These are phyloP conservation scores for Herpetomonas muscarum DNA, from an alignment of 208 protist species.

Conservation along the genomic window DNA sequence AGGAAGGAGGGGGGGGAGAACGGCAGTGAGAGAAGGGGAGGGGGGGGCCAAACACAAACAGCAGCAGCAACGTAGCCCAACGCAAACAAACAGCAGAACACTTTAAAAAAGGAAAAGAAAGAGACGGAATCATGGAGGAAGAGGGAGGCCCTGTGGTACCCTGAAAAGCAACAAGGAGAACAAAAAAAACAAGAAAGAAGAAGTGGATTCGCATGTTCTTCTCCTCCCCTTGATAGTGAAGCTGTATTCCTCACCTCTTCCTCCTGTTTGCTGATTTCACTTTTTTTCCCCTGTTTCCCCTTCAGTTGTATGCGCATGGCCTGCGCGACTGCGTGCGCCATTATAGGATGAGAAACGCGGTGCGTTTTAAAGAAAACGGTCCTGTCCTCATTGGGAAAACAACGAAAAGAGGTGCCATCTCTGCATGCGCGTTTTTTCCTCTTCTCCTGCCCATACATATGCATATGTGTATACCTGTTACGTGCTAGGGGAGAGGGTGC, in stretches of 20 bases:
- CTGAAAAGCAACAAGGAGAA: constrained; percentile 1
- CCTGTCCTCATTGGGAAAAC: no score
- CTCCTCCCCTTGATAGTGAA: no score
- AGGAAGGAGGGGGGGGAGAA: neutral
- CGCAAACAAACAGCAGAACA: neutral
- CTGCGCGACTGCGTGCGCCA: no score
- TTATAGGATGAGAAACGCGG: no score
- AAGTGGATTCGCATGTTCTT: neutral
- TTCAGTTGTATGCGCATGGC: no score
- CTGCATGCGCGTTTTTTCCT: no score
- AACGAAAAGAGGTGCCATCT: no score
- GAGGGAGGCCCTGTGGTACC: neutral
- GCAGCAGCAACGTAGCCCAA: neutral
- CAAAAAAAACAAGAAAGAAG: constrained; percentile 1
- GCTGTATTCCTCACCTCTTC: no score
- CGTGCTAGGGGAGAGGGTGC: no score
- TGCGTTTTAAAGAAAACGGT: no score
- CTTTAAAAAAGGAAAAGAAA: constrained; percentile 9
- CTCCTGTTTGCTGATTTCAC: neutral
- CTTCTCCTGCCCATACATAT: no score
- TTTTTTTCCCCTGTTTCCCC: constrained; percentile 4
- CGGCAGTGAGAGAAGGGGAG: constrained; percentile 2
- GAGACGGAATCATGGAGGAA: neutral
- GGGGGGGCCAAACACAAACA: neutral
- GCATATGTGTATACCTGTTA: no score